Evolutionary conservation across 106 monocot genomes (phyloP).

Genomic region (Dendrobium catenatum): DNA sequence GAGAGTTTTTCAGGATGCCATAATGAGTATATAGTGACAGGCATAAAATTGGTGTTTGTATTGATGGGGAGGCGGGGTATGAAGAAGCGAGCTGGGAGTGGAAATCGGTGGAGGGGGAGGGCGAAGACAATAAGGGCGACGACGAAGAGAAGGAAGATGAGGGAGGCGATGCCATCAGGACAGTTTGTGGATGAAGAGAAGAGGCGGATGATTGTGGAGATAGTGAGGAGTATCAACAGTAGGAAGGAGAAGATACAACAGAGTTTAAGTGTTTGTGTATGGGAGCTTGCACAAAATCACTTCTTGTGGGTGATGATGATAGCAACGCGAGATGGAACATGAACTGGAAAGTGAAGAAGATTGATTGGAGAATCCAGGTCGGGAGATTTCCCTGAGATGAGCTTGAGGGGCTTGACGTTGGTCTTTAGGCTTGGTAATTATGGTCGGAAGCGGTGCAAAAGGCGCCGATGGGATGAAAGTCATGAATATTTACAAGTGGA

Average conservation of each 20-base stretch:
- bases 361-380: not conserved
- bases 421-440: no score
- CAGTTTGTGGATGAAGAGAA: conserved; percentile 17
- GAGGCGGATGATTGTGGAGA: conserved; percentile 38
- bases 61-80: no score
- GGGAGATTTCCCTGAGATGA: no score
- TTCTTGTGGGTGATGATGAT: conserved; percentile 55
- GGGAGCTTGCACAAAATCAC: conserved; percentile 33
- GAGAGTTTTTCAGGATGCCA: no score
- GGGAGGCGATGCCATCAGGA: conserved; percentile 42
- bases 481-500: no score
- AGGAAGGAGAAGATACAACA: conserved; percentile 46
- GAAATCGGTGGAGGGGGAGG: conserved; percentile 49
- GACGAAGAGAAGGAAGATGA: conserved; percentile 38
- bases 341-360: conserved; percentile 35
- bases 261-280: conserved; percentile 41
- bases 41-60: not conserved
- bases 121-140: conserved; percentile 31
- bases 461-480: no score
- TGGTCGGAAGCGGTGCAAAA: no score
- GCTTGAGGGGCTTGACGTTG: no score
- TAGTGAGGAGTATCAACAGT: conserved; percentile 2
- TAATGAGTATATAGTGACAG: no score
- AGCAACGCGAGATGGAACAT: conserved; percentile 30
- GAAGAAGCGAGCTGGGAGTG: not conserved